Conservation (phyloP, 2,329 filamentous ascomycete species). For the Aspergillus sp. region DNA sequence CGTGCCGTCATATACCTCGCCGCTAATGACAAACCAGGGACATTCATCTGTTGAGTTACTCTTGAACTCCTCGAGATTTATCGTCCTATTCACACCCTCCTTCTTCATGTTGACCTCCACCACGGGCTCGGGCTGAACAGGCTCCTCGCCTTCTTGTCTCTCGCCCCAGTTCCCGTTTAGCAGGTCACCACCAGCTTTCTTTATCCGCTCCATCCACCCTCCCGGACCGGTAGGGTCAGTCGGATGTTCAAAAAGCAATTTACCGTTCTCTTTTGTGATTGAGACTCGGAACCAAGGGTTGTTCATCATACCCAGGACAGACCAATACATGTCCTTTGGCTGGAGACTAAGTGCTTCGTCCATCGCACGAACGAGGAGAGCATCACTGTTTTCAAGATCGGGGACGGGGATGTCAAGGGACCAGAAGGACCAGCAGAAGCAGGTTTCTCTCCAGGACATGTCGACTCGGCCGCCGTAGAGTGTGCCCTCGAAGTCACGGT, state of each 20-base stretch:
- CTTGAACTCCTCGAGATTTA: constrained; percentile 71
- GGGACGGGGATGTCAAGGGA: constrained; percentile 65
- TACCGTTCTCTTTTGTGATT: constrained; percentile 66
- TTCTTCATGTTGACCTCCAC: constrained; percentile 78
- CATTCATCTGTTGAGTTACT: constrained; percentile 63
- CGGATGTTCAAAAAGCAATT: constrained; percentile 80
- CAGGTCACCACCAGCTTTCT: constrained; percentile 77
- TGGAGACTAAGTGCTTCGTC: constrained; percentile 85
- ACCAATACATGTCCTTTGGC: constrained; percentile 95
- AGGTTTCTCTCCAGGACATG: constrained; percentile 76
- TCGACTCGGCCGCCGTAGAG: constrained; percentile 77
- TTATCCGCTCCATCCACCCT: constrained; percentile 93
- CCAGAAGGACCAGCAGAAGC: constrained; percentile 95
- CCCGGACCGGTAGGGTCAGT: constrained; percentile 77
- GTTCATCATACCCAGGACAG: constrained; percentile 95
- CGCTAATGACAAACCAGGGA: constrained; percentile 87
- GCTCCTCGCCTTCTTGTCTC: constrained; percentile 53
- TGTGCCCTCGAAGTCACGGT: constrained; percentile 63
- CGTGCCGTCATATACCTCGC: constrained; percentile 86
- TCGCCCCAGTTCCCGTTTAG: constrained; percentile 85
- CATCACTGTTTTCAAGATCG: constrained; percentile 64
- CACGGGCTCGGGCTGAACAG: constrained; percentile 48
- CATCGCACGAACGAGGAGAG: constrained; percentile 82
- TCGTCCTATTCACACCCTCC: constrained; percentile 60
- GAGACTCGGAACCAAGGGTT: constrained; percentile 88